Conservation (phyloP, 2,329 filamentous ascomycete species). For the Cytospora paraplurivora region DNA sequence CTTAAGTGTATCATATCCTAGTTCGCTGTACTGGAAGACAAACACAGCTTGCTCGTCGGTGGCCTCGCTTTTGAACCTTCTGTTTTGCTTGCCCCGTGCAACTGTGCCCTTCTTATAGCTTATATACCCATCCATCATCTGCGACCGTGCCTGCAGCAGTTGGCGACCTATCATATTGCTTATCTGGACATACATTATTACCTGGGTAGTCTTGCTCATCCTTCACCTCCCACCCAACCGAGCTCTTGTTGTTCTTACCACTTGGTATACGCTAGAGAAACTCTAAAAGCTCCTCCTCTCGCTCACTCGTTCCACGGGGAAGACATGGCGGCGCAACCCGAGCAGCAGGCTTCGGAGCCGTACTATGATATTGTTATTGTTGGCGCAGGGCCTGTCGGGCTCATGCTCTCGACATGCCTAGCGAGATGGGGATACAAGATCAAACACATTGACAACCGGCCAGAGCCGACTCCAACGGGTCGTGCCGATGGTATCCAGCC, state of each 20-base stretch:
- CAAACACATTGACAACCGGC: conserved; percentile 90
- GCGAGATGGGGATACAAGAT: conserved; percentile 93
- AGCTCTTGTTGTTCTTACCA: not conserved
- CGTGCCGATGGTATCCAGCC: conserved; percentile 92
- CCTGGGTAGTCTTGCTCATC: too few species aligned
- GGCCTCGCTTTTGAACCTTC: not conserved
- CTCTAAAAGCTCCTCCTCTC: not conserved
- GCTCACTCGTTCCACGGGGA: too few species aligned
- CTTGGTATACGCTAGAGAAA: not conserved
- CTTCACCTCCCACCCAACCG: not conserved
- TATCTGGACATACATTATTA: not conserved
- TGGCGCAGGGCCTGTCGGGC: conserved; percentile 84
- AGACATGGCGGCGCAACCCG: conserved; percentile 28
- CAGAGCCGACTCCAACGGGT: conserved; percentile 81
- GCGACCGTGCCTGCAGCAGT: not conserved
- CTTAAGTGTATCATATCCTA: not conserved
- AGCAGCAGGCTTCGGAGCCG: conserved; percentile 22
- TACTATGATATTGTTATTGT: conserved; percentile 65
- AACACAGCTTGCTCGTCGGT: conserved; percentile 6
- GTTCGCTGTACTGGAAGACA: not conserved
- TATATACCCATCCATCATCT: not conserved
- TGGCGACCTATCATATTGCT: not conserved
- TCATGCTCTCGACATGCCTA: conserved; percentile 84
- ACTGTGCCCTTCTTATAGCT: not conserved
- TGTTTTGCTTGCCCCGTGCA: not conserved